Evolutionary conservation across 148 eudicot genomes (phyloP).

Genomic region (Cornus florida): DNA sequence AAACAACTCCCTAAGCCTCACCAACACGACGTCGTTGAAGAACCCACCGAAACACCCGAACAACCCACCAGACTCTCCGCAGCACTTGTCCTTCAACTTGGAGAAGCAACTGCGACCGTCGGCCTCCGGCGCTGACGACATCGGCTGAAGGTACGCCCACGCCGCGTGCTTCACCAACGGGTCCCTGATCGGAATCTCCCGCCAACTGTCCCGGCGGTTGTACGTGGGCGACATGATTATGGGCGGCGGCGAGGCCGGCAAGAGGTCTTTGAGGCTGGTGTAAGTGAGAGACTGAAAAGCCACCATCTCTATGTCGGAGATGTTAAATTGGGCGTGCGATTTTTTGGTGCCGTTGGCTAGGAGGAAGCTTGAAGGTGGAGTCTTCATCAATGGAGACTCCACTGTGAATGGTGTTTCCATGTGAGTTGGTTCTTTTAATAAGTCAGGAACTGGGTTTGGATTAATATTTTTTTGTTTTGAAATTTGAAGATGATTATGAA

Average conservation of each 20-base stretch:
- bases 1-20: background rate
- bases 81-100: conserved; percentile 21
- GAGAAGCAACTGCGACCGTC: background rate
- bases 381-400: background rate
- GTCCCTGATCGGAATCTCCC: conserved; percentile 41
- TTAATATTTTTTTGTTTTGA: too few relatives aligned
- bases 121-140: conserved; percentile 14
- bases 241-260: conserved; percentile 23
- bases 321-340: background rate
- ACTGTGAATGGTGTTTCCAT: conserved; percentile 7
- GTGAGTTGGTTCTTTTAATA: background rate
- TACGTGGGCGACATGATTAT: conserved; percentile 8
- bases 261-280: conserved; percentile 34
- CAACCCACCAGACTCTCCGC: conserved; percentile 21
- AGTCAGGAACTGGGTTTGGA: background rate
- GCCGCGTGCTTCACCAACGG: conserved; percentile 46
- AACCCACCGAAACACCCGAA: conserved; percentile 25
- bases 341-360: background rate
- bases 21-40: conserved; percentile 19
- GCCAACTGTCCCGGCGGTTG: conserved; percentile 30
- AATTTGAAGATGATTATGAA: background rate
- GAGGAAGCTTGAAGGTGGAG: background rate
- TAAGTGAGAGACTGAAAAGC: conserved; percentile 12
- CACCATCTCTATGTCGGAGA: conserved; percentile 25
- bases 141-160: conserved; percentile 46